Percentiles rank a stretch among this genome's conserved stretches.
phyloP scores from a whole-genome alignment of 257 asterid genomes.

The Leonotis leonurus region DNA sequence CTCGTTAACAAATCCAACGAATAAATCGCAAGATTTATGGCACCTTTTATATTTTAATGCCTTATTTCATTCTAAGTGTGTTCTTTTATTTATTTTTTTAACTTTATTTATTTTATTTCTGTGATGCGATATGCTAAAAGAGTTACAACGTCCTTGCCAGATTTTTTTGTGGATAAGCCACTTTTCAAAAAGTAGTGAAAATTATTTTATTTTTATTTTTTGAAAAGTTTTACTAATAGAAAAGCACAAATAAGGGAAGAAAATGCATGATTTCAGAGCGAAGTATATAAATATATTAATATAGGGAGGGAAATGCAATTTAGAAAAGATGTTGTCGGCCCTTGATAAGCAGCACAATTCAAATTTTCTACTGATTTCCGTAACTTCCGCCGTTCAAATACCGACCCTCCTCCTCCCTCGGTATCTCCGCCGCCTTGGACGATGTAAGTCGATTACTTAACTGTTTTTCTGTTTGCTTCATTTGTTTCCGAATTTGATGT shows the following conservation, averaged over 20 bases:
- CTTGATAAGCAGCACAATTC: background rate
- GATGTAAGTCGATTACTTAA: conserved; percentile 28
- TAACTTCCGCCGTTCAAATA: conserved; percentile 28
- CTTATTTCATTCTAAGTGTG: no score
- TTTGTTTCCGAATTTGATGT: background rate
- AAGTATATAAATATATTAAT: background rate
- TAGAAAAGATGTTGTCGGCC: background rate
- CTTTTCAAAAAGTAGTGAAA: background rate
- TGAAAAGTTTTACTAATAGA: no score
- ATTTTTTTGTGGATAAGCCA: background rate
- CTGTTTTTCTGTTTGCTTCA: background rate
- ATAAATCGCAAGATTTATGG: no score
- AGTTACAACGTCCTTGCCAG: no score
- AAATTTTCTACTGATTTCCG: background rate
- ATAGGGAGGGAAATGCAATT: background rate
- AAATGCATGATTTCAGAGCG: background rate
- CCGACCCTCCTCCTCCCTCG: conserved; percentile 46
- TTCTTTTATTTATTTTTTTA: no score
- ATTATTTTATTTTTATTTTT: no score
- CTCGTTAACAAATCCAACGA: no score
- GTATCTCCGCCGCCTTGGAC: conserved; percentile 63
- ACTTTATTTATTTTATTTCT: no score
- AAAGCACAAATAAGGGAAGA: no score
- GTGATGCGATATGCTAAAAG: no score
- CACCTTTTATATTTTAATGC: no score